Percentiles rank a stretch among this genome's conserved stretches.
Evolutionary conservation across 2,329 filamentous ascomycete genomes (phyloP).

Genomic region (Tolypocladium paradoxum): DNA sequence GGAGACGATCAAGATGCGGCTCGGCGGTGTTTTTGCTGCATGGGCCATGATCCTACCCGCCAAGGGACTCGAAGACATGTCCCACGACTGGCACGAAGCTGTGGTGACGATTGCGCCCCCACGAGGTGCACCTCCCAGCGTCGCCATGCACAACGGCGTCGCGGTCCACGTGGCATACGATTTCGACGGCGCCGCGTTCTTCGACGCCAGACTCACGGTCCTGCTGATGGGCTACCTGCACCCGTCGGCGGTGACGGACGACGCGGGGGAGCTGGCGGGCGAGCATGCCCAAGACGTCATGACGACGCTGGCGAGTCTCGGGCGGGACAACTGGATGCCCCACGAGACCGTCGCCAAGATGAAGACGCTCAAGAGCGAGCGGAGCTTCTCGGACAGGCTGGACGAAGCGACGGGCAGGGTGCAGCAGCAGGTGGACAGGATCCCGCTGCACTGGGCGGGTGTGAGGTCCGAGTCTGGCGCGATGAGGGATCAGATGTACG

Average conservation of each 20-base stretch:
- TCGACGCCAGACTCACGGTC: conserved; percentile 35
- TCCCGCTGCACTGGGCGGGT: conserved; percentile 49
- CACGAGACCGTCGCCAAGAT: conserved; percentile 26
- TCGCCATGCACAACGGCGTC: conserved; percentile 40
- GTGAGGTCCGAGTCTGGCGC: conserved; percentile 39
- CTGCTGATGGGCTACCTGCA: conserved; percentile 52
- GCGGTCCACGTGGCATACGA: conserved; percentile 43
- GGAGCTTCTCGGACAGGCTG: conserved; percentile 33
- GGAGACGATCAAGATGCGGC: conserved; percentile 38
- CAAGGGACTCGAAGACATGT: conserved; percentile 19
- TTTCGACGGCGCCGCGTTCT: conserved; percentile 30
- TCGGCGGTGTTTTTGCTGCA: conserved; percentile 54
- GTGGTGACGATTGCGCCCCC: conserved; percentile 46
- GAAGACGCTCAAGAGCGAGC: conserved; percentile 27
- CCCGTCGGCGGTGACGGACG: conserved; percentile 8
- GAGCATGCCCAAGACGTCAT: conserved; percentile 28
- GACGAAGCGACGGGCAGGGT: conserved; percentile 36
- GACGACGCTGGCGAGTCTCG: conserved; percentile 34
- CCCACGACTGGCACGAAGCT: conserved; percentile 44
- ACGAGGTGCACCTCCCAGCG: conserved; percentile 30
- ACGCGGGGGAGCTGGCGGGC: conserved; percentile 13
- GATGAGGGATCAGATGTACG: conserved; percentile 36
- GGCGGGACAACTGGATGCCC: conserved; percentile 33
- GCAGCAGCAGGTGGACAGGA: conserved; percentile 43
- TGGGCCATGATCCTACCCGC: conserved; percentile 39